These are phyloP conservation scores for Passiflora organensis DNA, from an alignment of 345 rosid genomes.

Conservation along the genomic window DNA sequence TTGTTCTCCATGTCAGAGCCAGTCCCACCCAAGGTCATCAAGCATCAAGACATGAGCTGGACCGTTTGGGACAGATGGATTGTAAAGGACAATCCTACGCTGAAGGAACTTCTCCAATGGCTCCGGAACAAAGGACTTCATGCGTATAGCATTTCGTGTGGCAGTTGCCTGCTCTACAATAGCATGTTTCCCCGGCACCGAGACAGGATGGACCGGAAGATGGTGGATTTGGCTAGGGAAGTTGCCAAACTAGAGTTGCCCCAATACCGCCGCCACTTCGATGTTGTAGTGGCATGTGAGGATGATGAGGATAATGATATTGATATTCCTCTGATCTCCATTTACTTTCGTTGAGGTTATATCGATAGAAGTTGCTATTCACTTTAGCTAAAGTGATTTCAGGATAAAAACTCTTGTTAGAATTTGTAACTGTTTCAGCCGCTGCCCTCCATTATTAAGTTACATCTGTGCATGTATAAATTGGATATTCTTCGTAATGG, in stretches of 20 bases:
- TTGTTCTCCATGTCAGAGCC: slow-evolving; percentile 96
- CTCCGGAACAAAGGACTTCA: slow-evolving; percentile 62
- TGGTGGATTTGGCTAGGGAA: slow-evolving; percentile 80
- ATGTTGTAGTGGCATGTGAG: slow-evolving; percentile 93
- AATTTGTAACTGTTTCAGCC: no score
- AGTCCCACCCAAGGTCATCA: slow-evolving; percentile 82
- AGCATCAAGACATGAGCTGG: slow-evolving; percentile 84
- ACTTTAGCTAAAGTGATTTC: not conserved
- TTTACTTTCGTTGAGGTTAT: slow-evolving; percentile 53
- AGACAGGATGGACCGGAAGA: slow-evolving; percentile 69
- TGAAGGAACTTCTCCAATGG: slow-evolving; percentile 74
- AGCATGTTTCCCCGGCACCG: slow-evolving; percentile 86
- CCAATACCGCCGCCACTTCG: slow-evolving; percentile 64
- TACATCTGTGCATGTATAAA: slow-evolving; percentile 1
- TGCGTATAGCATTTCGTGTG: slow-evolving; percentile 91
- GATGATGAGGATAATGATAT: slow-evolving; percentile 77
- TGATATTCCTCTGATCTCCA: slow-evolving; percentile 79
- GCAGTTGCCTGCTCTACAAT: slow-evolving; percentile 78
- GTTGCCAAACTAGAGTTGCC: slow-evolving; percentile 78
- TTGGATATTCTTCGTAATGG: slow-evolving; percentile 1
- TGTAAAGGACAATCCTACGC: slow-evolving; percentile 60
- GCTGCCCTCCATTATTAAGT: not conserved
- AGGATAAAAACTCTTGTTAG: not conserved
- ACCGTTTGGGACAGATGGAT: slow-evolving; percentile 98
- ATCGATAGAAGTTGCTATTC: slow-evolving; percentile 19